A percentile compares a stretch with the other conserved stretches of the same genome.
Conservation (phyloP, 495 filamentous ascomycete species). For the Apiosordaria backusii region DNA sequence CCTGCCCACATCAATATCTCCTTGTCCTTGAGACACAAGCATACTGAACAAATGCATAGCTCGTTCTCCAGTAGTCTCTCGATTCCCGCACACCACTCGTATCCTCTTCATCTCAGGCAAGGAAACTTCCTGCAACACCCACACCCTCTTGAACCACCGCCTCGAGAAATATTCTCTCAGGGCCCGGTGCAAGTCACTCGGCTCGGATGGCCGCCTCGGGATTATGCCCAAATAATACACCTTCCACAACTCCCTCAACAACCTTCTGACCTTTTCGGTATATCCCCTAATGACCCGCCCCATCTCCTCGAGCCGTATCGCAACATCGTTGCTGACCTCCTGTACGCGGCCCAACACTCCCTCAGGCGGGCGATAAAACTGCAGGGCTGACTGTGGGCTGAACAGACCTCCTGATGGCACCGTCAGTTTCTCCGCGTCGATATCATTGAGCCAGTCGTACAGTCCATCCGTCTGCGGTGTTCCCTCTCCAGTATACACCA, state of each 20-base stretch:
- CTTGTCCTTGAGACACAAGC: not conserved
- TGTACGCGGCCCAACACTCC: not conserved
- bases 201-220: not conserved
- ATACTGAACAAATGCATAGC: constrained; percentile 6
- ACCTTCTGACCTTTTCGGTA: not conserved
- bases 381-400: not conserved
- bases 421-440: constrained; percentile 8
- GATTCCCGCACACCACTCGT: constrained; percentile 4
- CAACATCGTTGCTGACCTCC: not conserved
- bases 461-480: constrained; percentile 13
- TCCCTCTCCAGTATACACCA: constrained; percentile 15
- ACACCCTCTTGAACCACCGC: constrained; percentile 19
- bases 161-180: constrained; percentile 14
- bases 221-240: not conserved
- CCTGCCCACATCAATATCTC: not conserved
- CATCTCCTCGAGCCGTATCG: not conserved
- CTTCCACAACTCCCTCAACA: not conserved
- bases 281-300: not conserved
- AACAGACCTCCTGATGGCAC: constrained; percentile 4
- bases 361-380: not conserved
- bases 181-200: constrained; percentile 4
- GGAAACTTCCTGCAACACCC: constrained; percentile 21
- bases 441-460: constrained; percentile 19
- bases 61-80: constrained; percentile 3
- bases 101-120: constrained; percentile 13